Conservation (phyloP, 78 protist genomes). For the Salpingoeca rosetta region DNA sequence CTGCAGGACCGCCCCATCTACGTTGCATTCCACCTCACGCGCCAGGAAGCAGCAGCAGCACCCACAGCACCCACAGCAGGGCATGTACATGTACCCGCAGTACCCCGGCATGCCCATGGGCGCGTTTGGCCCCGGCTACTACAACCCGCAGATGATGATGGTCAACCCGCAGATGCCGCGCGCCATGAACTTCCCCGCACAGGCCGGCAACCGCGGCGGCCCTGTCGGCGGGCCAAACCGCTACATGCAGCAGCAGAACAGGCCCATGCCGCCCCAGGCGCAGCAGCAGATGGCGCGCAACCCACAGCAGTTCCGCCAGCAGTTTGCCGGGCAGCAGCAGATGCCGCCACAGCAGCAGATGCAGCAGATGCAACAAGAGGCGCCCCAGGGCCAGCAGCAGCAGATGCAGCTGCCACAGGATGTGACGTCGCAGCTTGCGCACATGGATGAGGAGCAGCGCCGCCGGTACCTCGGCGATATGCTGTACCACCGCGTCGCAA, state of each 20-base stretch:
- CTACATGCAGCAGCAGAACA: neutral
- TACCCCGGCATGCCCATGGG: neutral
- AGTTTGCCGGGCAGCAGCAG: too few relatives aligned
- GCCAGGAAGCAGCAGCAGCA: constrained; percentile 78
- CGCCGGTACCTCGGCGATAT: constrained; percentile 71
- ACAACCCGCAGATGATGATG: neutral
- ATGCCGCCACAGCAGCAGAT: too few relatives aligned
- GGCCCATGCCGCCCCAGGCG: neutral
- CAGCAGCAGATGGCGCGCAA: too few relatives aligned
- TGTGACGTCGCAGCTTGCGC: neutral
- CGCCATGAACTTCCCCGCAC: too few relatives aligned
- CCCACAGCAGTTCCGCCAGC: too few relatives aligned
- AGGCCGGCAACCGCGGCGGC: neutral
- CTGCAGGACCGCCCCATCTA: constrained; percentile 62
- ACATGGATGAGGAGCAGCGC: constrained; percentile 7
- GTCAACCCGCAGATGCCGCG: neutral
- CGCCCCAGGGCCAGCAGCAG: neutral
- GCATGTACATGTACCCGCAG: constrained; percentile 4
- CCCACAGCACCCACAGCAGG: neutral
- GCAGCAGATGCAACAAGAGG: neutral
- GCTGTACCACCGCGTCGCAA: constrained; percentile 58
- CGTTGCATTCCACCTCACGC: constrained; percentile 86
- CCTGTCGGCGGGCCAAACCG: neutral
- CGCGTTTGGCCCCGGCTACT: neutral
- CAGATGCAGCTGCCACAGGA: neutral